Evolutionary conservation across 768 basidiomycete genomes (phyloP), one percentile per base, ranked within the genome.

Genomic region (Russula olivacea): DNA sequence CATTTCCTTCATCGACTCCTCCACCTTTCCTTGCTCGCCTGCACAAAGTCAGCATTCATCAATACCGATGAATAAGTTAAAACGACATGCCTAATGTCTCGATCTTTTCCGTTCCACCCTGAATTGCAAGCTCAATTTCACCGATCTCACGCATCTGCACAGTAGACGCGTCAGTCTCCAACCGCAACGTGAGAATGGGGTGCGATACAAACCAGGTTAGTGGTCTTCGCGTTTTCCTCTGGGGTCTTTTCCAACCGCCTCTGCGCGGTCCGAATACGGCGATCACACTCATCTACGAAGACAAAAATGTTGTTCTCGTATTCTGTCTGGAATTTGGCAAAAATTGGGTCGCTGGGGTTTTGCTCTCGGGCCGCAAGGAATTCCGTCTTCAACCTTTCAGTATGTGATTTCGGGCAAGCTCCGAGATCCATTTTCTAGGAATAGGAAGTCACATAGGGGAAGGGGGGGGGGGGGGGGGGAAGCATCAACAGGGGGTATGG

Each of bases 1-100:
- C 82, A 99, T 86, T 76, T 98, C 96, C 65, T 90, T 81, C 93
- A 99, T 96, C 9, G 94, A 97, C 75, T 99, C 97, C 38, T 98
- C 97, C 23, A 99, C 95, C 77, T 95, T 93, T n/a, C 97, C 97
- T 75, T 96, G 90, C 74, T 98, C 97, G 66, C 96, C 92, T 93
- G 71, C 34, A 59, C 19, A 56, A 55, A 58, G 53, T 52, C 25
- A 40, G 61, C 64, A 61, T 6, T 9, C n/a, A 38, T 38, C n/a
- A 25, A 32, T 23, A 55, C 21, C 30, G 23, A 15, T 40, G 41
- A 41, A 50, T 4, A 43, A 54, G 67, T 40, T 43, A 57, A 63
- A 43, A 63, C 64, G 41, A 76, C 83, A 60, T 69, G 88, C 92
- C 95, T 43, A 98, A 79, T 36, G 85, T 81, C 76, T 99, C 97